Base-by-base conservation (phyloP, 1,139 yeast genomes). In the Candida albicans region DNA sequence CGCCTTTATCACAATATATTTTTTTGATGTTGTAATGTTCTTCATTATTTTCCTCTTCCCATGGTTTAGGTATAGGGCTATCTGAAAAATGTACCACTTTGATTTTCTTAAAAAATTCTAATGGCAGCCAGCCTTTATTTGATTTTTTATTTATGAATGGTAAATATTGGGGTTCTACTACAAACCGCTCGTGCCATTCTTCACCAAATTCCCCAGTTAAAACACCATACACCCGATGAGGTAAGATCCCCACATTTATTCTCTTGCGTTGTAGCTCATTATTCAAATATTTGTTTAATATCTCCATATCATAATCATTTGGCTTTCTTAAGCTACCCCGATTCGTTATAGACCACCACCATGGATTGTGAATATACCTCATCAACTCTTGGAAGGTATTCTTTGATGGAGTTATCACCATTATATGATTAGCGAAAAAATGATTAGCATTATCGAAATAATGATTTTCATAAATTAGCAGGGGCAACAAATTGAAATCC, bases 281-380 rank as follows among this genome's bases (percentile, higher is more conserved):
- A 39, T 62, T 54, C 45, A 70, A 54, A 33, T 59, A 66, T 43
- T 64, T 65, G 57, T 77, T 78, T 35, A 77, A 53, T 3, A 77
- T 56, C 42, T 78, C 82, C 81, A 76, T 75, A 50, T 77, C 82
- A 48, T 69, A 76, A 38, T 76, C 78, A 14, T 58, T 45, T 0
- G 42, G 14, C 9, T 49, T 46, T 32, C 64, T 57, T 8, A 67
- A 42, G 29, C 53, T 52, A 2, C 48, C 47, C 13, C 69, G 46
- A n/a, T 50, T 46, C 15, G 53, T 49, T 11, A 67, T 25, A 8
- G 51, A 40, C 73, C 73, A 68, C 46, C 51, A 52, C 61, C 59
- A 59, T n/a, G 74, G 73, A 38, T 57, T 61, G 34, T 59, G 42
- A 1, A 68, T 56, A 32, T 65, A 62, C n/a, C 59, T 46, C 44